Base-by-base conservation (phyloP, 768 basidiomycete species). In the Trametopsis cervina region DNA sequence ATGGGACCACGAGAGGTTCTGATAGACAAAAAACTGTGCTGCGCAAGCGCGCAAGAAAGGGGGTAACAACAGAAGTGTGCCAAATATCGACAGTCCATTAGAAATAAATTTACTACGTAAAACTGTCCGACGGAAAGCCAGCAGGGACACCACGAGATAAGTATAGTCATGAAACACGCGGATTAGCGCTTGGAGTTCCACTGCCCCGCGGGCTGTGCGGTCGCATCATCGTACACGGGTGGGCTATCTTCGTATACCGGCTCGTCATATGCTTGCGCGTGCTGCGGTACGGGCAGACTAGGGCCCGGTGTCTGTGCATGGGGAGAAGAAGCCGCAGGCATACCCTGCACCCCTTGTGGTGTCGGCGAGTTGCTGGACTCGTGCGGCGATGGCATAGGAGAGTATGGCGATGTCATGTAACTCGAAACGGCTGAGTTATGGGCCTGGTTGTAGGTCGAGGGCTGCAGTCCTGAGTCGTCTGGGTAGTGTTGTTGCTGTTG, bases 201-300 rank as follows among this genome's bases (percentile, higher is more conserved):
- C 44, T 71, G 70, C 18, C 77, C 79, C 39, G 73, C 66, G 23
- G 71, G 56, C 47, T 69, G 69, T 18, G 76, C 66, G 21, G 67
- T 59, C 17, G 76, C 77, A 13, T 69, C 68, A 22, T 88, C 85
- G 58, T 89, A 89, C 44, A 65, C 69, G 23, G 86, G 85, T 12
- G 86, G 86, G 27, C 66, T 71, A 15, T 87, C 85, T 13, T 75
- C 65, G 41, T 71, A 71, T 21, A 66, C 55, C 18, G 62, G 54
- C 25, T 50, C 40, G 38, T 51, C 54, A 12, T 51, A 49, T 21
- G 40, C 43, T 17, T 24, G 40, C 3, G 40, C 21, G 3, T 42
- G 41, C 18, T 44, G 26, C 26, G 29, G 9, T 15, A 33, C 29
- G 15, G 29, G 29, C 29, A 7, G 9, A 33, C 29, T 33, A 7